Percentiles rank a stretch among this genome's conserved stretches.
These are phyloP conservation scores for Eudorina sp. DNA, from an alignment of 139 green algal genomes.

Conservation along the genomic window DNA sequence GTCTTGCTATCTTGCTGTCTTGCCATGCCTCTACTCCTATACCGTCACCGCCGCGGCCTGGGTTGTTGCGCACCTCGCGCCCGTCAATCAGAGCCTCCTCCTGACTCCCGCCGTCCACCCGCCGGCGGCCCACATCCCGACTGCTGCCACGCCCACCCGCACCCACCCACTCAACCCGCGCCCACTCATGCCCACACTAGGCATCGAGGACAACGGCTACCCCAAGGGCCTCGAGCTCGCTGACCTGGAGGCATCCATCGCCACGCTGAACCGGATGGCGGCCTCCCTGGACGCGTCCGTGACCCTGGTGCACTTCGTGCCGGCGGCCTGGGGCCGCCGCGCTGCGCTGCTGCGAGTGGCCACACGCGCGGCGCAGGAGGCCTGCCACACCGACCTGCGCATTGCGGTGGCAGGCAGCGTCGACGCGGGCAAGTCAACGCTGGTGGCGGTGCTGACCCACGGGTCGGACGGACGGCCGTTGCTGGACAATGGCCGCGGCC, in stretches of 20 bases:
- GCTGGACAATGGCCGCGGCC: constrained; percentile 86
- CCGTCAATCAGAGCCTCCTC: too few species aligned
- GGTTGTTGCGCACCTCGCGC: too few species aligned
- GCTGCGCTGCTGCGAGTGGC: constrained; percentile 76
- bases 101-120: too few species aligned
- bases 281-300: constrained; percentile 63
- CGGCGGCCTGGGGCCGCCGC: constrained; percentile 57
- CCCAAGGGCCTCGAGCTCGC: constrained; percentile 71
- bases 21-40: too few species aligned
- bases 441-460: constrained; percentile 86
- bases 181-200: constrained; percentile 50
- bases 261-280: constrained; percentile 79
- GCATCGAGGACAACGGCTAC: constrained; percentile 91
- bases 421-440: constrained; percentile 86
- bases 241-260: constrained; percentile 77
- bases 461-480: constrained; percentile 73
- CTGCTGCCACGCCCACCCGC: too few species aligned
- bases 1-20: too few species aligned
- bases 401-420: constrained; percentile 80
- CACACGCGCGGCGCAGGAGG: constrained; percentile 55
- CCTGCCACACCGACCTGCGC: constrained; percentile 68
- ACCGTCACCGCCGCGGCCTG: too few species aligned
- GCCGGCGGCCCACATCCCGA: too few species aligned
- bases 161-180: too few species aligned
- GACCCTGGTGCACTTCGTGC: constrained; percentile 57